A percentile compares a stretch with the other conserved stretches of the same genome.
Evolutionary conservation across 1,139 yeast species (phyloP).

Genomic region (Candida gigantensis): DNA sequence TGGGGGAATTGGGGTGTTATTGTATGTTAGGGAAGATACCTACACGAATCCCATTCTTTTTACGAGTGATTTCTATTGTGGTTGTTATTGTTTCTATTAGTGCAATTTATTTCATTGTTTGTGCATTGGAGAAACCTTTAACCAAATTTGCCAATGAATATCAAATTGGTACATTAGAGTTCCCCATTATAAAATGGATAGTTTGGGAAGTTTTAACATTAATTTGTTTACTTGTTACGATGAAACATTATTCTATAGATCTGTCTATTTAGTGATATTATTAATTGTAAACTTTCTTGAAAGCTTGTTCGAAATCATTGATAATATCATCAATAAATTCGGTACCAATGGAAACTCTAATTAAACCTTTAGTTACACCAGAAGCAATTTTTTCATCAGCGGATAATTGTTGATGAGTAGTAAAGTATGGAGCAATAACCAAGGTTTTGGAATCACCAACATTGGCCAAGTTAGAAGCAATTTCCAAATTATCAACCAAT

Average conservation of each 20-base stretch:
- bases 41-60: conserved; percentile 1
- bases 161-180: conserved; percentile 8
- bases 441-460: conserved; percentile 96
- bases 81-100: conserved; percentile 2
- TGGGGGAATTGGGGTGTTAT: conserved; percentile 3
- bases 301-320: conserved; percentile 82
- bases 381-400: conserved; percentile 78
- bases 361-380: conserved; percentile 85
- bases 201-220: conserved; percentile 4
- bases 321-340: conserved; percentile 88
- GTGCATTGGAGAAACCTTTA: conserved; percentile 2
- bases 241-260: conserved; percentile 6
- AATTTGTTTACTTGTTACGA: conserved; percentile 2
- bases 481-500: conserved; percentile 77
- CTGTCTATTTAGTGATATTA: conserved; percentile 6
- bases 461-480: conserved; percentile 91
- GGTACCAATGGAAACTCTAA: conserved; percentile 88
- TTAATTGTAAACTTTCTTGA: conserved; percentile 49
- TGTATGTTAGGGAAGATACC: not conserved
- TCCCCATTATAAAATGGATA: conserved; percentile 6
- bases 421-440: conserved; percentile 92
- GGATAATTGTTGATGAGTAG: conserved; percentile 89
- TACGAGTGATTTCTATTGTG: not conserved
- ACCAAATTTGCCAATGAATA: conserved; percentile 4
- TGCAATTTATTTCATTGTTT: conserved; percentile 4